phyloP scores from a whole-genome alignment of 495 filamentous ascomycete species.

The Trichoderma reesei region DNA sequence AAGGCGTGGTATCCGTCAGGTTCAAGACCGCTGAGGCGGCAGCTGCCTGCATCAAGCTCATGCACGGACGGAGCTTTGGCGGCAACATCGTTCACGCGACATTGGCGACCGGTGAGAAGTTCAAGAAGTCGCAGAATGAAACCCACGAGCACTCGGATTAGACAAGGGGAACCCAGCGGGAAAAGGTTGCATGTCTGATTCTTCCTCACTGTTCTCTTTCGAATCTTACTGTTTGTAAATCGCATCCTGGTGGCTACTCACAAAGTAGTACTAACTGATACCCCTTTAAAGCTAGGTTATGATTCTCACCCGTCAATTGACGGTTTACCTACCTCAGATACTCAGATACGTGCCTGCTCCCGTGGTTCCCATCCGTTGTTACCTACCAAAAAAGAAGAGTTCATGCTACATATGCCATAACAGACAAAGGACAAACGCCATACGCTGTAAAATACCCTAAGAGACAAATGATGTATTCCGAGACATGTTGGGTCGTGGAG shows the following conservation, averaged over 20 bases:
- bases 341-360: background rate
- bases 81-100: conserved; percentile 67
- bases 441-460: background rate
- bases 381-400: background rate
- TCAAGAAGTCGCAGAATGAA: conserved; percentile 53
- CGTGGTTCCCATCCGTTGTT: background rate
- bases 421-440: background rate
- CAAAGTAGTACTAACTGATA: background rate
- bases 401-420: background rate
- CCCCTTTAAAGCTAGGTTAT: background rate
- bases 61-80: conserved; percentile 76
- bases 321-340: background rate
- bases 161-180: conserved; percentile 15
- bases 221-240: background rate
- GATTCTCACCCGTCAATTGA: background rate
- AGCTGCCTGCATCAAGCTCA: conserved; percentile 57
- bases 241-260: background rate
- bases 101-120: conserved; percentile 68
- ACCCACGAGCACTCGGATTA: conserved; percentile 28
- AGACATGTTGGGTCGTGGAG: background rate
- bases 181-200: background rate
- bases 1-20: conserved; percentile 75
- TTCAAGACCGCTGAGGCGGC: conserved; percentile 65
- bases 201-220: background rate
- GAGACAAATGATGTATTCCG: background rate